These are phyloP conservation scores for Lachnellula hyalina DNA, from an alignment of 2,329 filamentous ascomycete genomes.

Conservation along the genomic window DNA sequence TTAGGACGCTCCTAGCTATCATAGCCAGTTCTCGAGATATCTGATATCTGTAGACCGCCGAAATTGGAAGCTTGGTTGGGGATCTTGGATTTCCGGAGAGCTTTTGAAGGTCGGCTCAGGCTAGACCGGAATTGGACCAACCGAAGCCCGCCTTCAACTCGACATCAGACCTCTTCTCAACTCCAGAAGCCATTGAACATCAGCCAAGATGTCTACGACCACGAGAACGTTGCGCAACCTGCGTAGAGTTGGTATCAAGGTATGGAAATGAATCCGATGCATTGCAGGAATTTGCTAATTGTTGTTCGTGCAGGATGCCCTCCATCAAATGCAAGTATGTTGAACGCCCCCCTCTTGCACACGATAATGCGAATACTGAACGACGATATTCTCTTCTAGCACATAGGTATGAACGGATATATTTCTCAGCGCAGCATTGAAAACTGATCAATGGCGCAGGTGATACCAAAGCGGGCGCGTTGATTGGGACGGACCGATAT, in stretches of 20 bases:
- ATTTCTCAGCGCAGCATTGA: neutral
- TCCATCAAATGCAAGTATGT: constrained; percentile 87
- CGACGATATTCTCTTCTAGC: constrained; percentile 18
- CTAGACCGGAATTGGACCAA: constrained; percentile 19
- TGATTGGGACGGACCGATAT: constrained; percentile 80
- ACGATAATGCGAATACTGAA: constrained; percentile 20
- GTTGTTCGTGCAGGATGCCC: constrained; percentile 63
- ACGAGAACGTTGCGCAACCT: constrained; percentile 81
- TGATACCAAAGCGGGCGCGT: constrained; percentile 89
- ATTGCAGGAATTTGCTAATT: constrained; percentile 33
- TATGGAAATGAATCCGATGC: constrained; percentile 34
- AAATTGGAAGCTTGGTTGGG: neutral
- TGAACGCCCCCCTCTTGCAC: constrained; percentile 22
- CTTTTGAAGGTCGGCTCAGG: constrained; percentile 2
- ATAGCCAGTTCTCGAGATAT: constrained; percentile 22
- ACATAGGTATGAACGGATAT: constrained; percentile 24
- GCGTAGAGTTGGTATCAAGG: constrained; percentile 84
- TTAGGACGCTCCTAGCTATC: constrained; percentile 32
- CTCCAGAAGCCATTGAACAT: constrained; percentile 23
- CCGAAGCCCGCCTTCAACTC: constrained; percentile 12
- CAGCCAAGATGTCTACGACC: constrained; percentile 79
- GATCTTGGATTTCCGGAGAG: neutral
- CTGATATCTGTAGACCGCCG: neutral
- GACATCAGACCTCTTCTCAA: constrained; percentile 12
- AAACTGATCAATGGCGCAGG: constrained; percentile 46